phyloP scores from a whole-genome alignment of 345 rosid species.

The Kandelia obovata region DNA sequence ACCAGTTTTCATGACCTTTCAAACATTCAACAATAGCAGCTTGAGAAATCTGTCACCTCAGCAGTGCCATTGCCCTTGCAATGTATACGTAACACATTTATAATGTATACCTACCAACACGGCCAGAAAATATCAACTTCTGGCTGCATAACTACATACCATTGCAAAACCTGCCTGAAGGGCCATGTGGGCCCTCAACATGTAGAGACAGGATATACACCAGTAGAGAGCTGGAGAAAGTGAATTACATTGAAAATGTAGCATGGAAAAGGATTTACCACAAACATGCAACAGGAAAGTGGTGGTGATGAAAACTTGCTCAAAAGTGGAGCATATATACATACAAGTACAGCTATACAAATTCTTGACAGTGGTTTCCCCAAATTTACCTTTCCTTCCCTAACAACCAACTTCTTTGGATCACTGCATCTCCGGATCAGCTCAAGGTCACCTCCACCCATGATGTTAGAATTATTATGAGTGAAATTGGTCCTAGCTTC shows the following conservation, averaged over 20 bases:
- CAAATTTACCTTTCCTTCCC: constrained; percentile 59
- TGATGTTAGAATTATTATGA: constrained; percentile 27
- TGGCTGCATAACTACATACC: neutral
- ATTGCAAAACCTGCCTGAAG: neutral
- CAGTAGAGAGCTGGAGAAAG: constrained; percentile 9
- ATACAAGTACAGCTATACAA: constrained; percentile 27
- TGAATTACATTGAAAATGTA: constrained; percentile 1
- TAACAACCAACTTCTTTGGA: constrained; percentile 41
- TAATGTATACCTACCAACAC: neutral
- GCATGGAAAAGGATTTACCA: constrained; percentile 8
- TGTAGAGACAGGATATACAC: constrained; percentile 5
- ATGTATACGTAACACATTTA: neutral
- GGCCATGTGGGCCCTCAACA: constrained; percentile 4
- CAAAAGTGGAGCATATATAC: constrained; percentile 22
- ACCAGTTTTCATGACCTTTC: neutral
- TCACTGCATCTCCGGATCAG: constrained; percentile 35
- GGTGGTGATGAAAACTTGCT: constrained; percentile 15
- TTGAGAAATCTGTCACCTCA: too few relatives aligned
- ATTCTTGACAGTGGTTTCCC: constrained; percentile 28
- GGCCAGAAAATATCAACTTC: neutral
- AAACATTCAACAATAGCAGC: neutral
- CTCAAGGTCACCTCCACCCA: constrained; percentile 30
- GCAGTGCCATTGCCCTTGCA: neutral
- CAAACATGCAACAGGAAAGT: constrained; percentile 10
- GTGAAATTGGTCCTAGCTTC: constrained; percentile 18